Percentiles rank a stretch among this genome's conserved stretches.
Evolutionary conservation across 2,329 filamentous ascomycete genomes (phyloP).

Genomic region (Diaporthe humulicola): DNA sequence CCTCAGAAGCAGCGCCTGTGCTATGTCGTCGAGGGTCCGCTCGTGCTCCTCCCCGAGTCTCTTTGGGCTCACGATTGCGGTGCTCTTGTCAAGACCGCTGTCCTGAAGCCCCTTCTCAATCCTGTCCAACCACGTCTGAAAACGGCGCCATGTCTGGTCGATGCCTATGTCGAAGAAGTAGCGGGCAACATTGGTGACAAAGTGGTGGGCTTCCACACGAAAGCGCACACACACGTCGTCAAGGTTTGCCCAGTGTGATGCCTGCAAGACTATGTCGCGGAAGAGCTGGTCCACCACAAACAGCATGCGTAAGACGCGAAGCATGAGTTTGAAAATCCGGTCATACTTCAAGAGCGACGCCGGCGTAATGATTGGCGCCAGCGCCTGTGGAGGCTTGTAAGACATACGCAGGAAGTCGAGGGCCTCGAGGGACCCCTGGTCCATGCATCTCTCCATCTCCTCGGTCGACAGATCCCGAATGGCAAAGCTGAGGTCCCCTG

Average conservation of each 20-base stretch:
- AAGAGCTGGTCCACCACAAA: constrained; percentile 79
- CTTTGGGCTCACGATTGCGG: constrained; percentile 67
- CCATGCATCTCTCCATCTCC: constrained; percentile 86
- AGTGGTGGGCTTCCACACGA: constrained; percentile 82
- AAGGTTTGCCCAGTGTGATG: constrained; percentile 41
- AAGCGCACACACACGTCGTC: constrained; percentile 69
- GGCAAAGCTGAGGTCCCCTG: constrained; percentile 83
- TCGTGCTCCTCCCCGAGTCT: constrained; percentile 79
- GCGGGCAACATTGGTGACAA: constrained; percentile 78
- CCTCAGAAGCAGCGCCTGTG: constrained; percentile 79
- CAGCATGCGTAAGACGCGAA: constrained; percentile 83
- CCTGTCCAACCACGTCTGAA: constrained; percentile 74
- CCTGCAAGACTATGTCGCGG: constrained; percentile 61
- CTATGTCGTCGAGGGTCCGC: constrained; percentile 79
- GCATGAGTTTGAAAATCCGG: constrained; percentile 82
- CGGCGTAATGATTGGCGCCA: constrained; percentile 81
- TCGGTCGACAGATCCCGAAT: constrained; percentile 83
- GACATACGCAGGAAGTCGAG: constrained; percentile 93
- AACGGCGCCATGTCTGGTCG: constrained; percentile 77
- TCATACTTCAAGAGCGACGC: constrained; percentile 84
- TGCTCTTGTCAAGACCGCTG: constrained; percentile 46
- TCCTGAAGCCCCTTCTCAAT: constrained; percentile 63
- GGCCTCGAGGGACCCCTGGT: constrained; percentile 85
- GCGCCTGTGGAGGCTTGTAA: constrained; percentile 80
- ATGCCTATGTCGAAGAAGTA: constrained; percentile 89